phyloP scores from a whole-genome alignment of 805 yeast species.

The Starmerella lactis-condensi region DNA sequence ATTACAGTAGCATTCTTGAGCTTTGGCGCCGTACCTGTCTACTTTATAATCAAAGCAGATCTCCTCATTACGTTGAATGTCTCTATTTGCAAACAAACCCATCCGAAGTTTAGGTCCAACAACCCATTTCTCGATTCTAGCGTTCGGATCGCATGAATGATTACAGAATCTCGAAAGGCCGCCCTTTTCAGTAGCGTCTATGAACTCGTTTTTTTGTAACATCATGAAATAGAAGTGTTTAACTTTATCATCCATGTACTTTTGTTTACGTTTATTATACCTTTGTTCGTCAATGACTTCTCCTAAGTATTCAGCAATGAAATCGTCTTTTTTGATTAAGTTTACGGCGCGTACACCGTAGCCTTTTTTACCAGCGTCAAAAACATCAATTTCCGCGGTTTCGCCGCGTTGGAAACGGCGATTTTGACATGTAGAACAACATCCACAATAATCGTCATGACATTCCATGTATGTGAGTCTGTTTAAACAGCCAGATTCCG shows the following conservation, averaged over 20 bases:
- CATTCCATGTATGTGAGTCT: conserved; percentile 86
- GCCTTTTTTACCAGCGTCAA: conserved; percentile 70
- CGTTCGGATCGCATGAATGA: conserved; percentile 90
- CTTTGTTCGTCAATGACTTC: conserved; percentile 70
- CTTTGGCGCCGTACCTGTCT: conserved; percentile 86
- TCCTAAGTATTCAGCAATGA: conserved; percentile 82
- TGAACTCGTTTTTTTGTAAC: conserved; percentile 80
- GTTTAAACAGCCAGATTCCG: conserved; percentile 77
- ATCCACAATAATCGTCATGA: conserved; percentile 45
- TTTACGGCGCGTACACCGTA: conserved; percentile 65
- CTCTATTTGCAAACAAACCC: conserved; percentile 83
- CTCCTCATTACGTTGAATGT: conserved; percentile 63
- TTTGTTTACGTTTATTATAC: conserved; percentile 57
- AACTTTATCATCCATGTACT: conserved; percentile 39
- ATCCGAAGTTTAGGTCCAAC: conserved; percentile 75
- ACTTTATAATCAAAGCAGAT: conserved; percentile 85
- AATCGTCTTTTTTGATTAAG: conserved; percentile 40
- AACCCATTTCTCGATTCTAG: conserved; percentile 92
- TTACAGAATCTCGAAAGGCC: conserved; percentile 80
- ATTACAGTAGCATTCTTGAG: conserved; percentile 89
- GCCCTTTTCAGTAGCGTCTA: conserved; percentile 85
- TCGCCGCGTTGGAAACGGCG: conserved; percentile 69
- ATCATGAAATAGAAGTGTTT: conserved; percentile 90
- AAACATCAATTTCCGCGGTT: conserved; percentile 63
- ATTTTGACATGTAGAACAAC: conserved; percentile 60